Conservation (phyloP, 108 stramenopile species). For the Cylindrotheca closterium region DNA sequence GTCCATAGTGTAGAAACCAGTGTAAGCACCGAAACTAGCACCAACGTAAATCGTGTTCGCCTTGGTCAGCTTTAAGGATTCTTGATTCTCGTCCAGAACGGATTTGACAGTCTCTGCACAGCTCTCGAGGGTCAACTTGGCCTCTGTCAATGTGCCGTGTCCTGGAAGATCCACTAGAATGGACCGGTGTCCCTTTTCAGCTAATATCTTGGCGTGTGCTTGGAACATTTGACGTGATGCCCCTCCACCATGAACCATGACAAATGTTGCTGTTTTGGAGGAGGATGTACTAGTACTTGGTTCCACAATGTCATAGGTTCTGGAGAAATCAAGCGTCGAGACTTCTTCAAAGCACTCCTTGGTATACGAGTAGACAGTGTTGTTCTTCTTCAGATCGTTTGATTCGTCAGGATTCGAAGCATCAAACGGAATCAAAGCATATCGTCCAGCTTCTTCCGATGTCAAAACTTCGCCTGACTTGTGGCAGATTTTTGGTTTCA, state of each 20-base stretch:
- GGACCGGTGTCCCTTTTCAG: constrained; percentile 5
- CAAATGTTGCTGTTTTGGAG: constrained; percentile 18
- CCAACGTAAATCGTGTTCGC: constrained; percentile 42
- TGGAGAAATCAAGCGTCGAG: constrained; percentile 45
- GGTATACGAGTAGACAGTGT: constrained; percentile 36
- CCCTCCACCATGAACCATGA: constrained; percentile 48
- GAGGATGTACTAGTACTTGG: constrained; percentile 5
- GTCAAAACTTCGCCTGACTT: constrained; percentile 4
- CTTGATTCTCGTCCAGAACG: constrained; percentile 21
- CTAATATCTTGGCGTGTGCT: constrained; percentile 21
- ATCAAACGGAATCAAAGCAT: constrained; percentile 10
- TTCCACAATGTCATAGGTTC: constrained; percentile 37
- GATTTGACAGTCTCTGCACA: constrained; percentile 28
- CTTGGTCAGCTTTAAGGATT: background rate
- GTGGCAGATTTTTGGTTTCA: constrained; percentile 1
- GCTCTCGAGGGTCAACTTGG: constrained; percentile 39
- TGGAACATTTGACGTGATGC: constrained; percentile 38
- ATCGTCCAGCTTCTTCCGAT: constrained; percentile 7
- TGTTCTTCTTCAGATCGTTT: constrained; percentile 12
- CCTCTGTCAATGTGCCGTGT: constrained; percentile 49
- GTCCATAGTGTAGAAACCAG: constrained; percentile 49
- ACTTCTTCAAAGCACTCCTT: constrained; percentile 39
- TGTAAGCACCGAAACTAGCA: constrained; percentile 51
- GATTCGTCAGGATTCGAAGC: background rate
- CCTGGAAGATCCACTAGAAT: constrained; percentile 47